Evolutionary conservation across 1,284 basidiomycete genomes (phyloP), one percentile per base, ranked within the genome.

Genomic region (Trametes polyzona): DNA sequence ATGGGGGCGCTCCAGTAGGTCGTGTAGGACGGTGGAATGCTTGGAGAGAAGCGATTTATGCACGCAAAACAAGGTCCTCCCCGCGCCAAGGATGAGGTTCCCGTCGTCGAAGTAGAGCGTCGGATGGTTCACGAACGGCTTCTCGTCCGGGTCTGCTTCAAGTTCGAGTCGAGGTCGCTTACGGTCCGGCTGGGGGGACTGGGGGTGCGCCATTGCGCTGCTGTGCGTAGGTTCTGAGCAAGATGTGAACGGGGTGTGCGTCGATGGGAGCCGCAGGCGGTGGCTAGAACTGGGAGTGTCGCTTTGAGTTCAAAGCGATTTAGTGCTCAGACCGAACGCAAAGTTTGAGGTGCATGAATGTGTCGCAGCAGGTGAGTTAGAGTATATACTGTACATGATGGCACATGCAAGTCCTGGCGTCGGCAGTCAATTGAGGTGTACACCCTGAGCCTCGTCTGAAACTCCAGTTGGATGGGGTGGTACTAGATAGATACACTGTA

Each of bases 51-150:
- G 48, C 1, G 68, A 68, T 5, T 48, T 59, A 49, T 72, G 70
- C 12, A 71, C 67, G 55, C 70, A 65, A 56, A 71, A 72, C 39
- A 68, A 61, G 3, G 52, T 61, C 17, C 65, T 48, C 2, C 59
- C 59, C 0, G 55, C 52, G 11, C 59, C 59, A 21, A 73, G 56
- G 30, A 72, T 67, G 57, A 71, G 60, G 49, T 70, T 71, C n/a
- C 71, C 71, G 48, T 73, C 71, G 24, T 67, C 62, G 46, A 67
- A 67, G 53, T 69, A 71, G 35, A 73, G 65, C 8, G 66, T 61
- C 11, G 66, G 62, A 46, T 70, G 70, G 51, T 70, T 48, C 16
- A 52, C 32, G 51, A 64, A 60, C 16, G 56, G 58, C 30, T 63
- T 60, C 49, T 56, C 58, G 37, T 60, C 62, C 36, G 16, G 23